A percentile compares a stretch with the other conserved stretches of the same genome.
These are phyloP conservation scores for Calophaca sinica DNA, from an alignment of 306 rosid species.

Conservation along the genomic window DNA sequence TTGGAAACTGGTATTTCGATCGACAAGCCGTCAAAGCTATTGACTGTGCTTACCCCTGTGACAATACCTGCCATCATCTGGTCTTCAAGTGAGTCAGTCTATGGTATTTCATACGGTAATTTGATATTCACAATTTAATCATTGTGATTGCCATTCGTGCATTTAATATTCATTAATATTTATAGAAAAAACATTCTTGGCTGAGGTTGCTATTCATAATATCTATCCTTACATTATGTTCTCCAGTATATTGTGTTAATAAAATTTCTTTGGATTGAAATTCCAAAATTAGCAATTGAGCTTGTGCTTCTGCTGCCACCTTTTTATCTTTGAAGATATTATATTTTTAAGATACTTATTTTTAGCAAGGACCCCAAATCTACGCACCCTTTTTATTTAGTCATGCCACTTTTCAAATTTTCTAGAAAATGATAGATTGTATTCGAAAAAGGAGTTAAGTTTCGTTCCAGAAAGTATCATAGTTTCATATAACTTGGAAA, in stretches of 20 bases:
- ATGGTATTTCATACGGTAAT: slow-evolving; percentile 33
- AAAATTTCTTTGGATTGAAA: slow-evolving; percentile 38
- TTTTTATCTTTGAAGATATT: slow-evolving; percentile 23
- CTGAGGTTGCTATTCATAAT: slow-evolving; percentile 31
- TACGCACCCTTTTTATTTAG: neutral
- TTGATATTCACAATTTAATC: slow-evolving; percentile 16
- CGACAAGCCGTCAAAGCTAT: slow-evolving; percentile 68
- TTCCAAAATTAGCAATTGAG: slow-evolving; percentile 29
- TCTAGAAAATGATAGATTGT: neutral
- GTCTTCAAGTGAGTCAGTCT: slow-evolving; percentile 73
- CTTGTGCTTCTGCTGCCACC: slow-evolving; percentile 26
- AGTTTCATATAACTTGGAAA: slow-evolving; percentile 29
- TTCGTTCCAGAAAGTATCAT: neutral
- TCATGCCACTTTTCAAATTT: neutral
- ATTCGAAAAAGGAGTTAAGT: no score
- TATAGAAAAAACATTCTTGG: slow-evolving; percentile 27
- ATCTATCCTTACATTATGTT: slow-evolving; percentile 25
- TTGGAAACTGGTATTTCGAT: slow-evolving; percentile 90
- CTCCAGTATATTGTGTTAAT: neutral
- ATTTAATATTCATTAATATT: slow-evolving; percentile 44
- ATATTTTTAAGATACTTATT: neutral
- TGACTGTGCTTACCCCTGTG: slow-evolving; percentile 93
- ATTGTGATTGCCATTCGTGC: slow-evolving; percentile 39
- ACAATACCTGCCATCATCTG: slow-evolving; percentile 82
- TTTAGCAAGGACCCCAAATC: slow-evolving; percentile 17